Conservation (phyloP, 306 rosid species). For the Neltuma alba region DNA sequence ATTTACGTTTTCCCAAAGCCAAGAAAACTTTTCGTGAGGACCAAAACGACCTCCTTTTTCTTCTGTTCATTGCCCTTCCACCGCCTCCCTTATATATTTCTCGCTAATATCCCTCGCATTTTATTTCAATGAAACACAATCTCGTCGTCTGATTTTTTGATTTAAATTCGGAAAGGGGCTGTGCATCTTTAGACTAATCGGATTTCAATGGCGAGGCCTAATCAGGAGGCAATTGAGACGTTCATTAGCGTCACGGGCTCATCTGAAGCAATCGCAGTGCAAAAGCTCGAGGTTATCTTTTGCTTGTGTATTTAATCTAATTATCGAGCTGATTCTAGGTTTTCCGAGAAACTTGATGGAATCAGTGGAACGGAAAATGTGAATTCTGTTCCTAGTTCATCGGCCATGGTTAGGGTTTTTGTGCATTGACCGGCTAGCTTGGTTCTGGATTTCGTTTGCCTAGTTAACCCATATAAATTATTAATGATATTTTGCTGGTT, state of each 20-base stretch:
- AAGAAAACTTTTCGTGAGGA: background rate
- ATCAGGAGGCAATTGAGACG: slow-evolving; percentile 77
- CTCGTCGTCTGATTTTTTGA: background rate
- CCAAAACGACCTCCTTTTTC: slow-evolving; percentile 11
- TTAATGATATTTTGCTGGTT: background rate
- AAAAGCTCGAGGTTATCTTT: slow-evolving; percentile 60
- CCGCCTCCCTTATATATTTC: background rate
- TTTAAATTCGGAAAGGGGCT: background rate
- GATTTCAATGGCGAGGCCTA: slow-evolving; percentile 79
- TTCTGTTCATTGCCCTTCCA: background rate
- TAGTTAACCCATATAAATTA: background rate
- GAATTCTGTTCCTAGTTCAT: background rate
- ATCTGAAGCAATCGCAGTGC: slow-evolving; percentile 64
- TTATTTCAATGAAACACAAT: background rate
- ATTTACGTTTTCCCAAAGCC: slow-evolving; percentile 13
- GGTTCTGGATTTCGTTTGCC: background rate
- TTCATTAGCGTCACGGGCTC: slow-evolving; percentile 80
- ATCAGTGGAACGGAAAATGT: background rate
- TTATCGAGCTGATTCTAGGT: background rate
- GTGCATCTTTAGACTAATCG: slow-evolving; percentile 15
- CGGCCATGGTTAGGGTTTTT: slow-evolving; percentile 28
- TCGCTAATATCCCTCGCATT: slow-evolving; percentile 25
- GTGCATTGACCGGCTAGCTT: slow-evolving; percentile 11
- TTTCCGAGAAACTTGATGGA: background rate
- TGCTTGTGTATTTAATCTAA: background rate